Conservation (phyloP, 306 rosid species). For the Gillenia trifoliata region DNA sequence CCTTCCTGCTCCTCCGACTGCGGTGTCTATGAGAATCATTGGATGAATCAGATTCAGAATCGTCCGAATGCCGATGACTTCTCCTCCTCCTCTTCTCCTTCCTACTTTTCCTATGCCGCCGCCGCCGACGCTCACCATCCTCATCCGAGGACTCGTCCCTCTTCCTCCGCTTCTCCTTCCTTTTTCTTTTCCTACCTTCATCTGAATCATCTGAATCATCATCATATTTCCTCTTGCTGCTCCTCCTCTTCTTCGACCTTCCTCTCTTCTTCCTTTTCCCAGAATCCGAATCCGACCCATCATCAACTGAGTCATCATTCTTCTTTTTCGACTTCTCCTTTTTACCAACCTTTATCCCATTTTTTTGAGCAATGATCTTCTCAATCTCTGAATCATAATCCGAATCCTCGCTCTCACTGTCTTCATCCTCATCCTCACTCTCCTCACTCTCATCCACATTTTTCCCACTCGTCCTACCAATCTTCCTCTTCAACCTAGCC, state of each 20-base stretch:
- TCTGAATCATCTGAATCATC: constrained; percentile 65
- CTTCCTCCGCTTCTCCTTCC: constrained; percentile 58
- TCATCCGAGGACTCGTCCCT: constrained; percentile 44
- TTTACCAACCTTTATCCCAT: constrained; percentile 43
- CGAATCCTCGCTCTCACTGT: constrained; percentile 67
- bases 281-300: constrained; percentile 42
- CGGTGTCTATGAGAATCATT: constrained; percentile 43
- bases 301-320: constrained; percentile 39
- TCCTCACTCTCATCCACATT: constrained; percentile 47
- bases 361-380: constrained; percentile 60
- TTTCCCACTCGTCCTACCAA: constrained; percentile 37
- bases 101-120: constrained; percentile 36
- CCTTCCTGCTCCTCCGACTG: constrained; percentile 53
- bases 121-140: constrained; percentile 18
- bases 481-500: constrained; percentile 57
- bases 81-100: constrained; percentile 58
- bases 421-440: constrained; percentile 61
- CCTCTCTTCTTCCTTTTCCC: constrained; percentile 67
- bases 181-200: constrained; percentile 47
- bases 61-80: constrained; percentile 47
- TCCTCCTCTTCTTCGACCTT: constrained; percentile 78
- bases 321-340: constrained; percentile 45
- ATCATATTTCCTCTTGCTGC: constrained; percentile 40
- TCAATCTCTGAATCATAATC: constrained; percentile 76
- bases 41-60: constrained; percentile 61